Evolutionary conservation across 345 rosid species (phyloP).

Genomic region (Eucalyptus regnans): DNA sequence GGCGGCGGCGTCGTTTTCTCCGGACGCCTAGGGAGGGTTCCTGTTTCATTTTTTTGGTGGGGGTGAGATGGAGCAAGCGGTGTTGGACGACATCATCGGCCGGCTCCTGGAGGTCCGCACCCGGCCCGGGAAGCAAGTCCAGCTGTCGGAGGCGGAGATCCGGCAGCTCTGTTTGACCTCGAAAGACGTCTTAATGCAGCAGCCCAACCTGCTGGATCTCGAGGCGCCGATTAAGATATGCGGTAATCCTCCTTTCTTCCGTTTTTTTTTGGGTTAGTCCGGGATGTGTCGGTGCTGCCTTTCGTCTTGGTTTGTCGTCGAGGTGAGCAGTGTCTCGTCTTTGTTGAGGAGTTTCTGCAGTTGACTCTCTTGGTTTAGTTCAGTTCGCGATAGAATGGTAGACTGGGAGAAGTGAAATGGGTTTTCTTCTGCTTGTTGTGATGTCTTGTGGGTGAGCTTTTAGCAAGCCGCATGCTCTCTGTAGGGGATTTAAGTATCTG

Average conservation of each 20-base stretch:
- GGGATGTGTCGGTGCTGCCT: neutral
- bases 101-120: conserved; percentile 51
- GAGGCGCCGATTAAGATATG: conserved; percentile 84
- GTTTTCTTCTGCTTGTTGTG: neutral
- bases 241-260: conserved; percentile 13
- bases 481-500: neutral
- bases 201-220: conserved; percentile 64
- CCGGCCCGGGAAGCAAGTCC: conserved; percentile 67
- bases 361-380: neutral
- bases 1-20: neutral
- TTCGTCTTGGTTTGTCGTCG: neutral
- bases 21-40: neutral
- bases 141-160: conserved; percentile 69
- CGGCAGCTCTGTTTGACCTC: conserved; percentile 45
- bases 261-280: neutral
- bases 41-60: neutral
- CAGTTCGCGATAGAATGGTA: neutral
- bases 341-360: neutral
- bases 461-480: neutral
- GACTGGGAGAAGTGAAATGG: neutral
- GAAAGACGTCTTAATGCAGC: conserved; percentile 47
- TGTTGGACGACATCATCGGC: conserved; percentile 53
- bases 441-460: neutral
- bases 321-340: neutral
- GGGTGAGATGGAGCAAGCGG: conserved; percentile 32